Conservation (phyloP, 2,329 filamentous ascomycete genomes). For the Penicillium psychrosexuale region DNA sequence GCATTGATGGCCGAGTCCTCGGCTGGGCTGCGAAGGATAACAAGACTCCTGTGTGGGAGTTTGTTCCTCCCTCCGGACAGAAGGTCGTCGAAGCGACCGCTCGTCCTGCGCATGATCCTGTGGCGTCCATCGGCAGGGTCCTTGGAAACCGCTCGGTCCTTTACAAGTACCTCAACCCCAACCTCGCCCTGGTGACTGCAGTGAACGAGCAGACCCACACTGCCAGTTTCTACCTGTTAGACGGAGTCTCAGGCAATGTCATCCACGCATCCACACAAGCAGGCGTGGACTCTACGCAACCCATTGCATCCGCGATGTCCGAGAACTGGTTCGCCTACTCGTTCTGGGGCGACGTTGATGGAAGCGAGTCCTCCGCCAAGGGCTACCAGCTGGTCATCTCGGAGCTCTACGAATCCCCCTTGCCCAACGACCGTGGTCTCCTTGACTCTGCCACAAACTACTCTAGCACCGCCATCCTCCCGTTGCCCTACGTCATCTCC, state of each 20-base stretch:
- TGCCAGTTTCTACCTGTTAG: slow-evolving; percentile 74
- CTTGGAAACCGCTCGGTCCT: slow-evolving; percentile 87
- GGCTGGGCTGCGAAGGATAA: slow-evolving; percentile 43
- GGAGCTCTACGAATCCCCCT: slow-evolving; percentile 84
- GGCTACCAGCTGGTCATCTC: slow-evolving; percentile 83
- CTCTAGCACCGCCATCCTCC: slow-evolving; percentile 60
- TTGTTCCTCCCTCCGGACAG: slow-evolving; percentile 64
- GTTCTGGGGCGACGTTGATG: slow-evolving; percentile 57
- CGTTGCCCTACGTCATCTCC: slow-evolving; percentile 70
- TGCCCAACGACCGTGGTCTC: slow-evolving; percentile 79
- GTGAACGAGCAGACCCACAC: slow-evolving; percentile 54
- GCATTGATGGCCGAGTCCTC: slow-evolving; percentile 40
- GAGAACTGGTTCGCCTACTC: slow-evolving; percentile 97
- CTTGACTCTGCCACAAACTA: slow-evolving; percentile 68
- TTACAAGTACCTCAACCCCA: slow-evolving; percentile 96
- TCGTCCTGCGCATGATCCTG: slow-evolving; percentile 72
- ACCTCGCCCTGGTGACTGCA: slow-evolving; percentile 72
- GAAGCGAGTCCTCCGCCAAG: slow-evolving; percentile 55
- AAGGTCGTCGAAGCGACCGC: slow-evolving; percentile 66
- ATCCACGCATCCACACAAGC: slow-evolving; percentile 68
- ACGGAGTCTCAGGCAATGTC: slow-evolving; percentile 79
- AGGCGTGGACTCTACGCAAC: slow-evolving; percentile 70
- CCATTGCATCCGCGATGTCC: slow-evolving; percentile 73
- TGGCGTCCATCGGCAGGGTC: slow-evolving; percentile 92
- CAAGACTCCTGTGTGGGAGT: slow-evolving; percentile 63